Conservation (phyloP, 1,284 basidiomycete species). For the Apiotrichum siamense region DNA sequence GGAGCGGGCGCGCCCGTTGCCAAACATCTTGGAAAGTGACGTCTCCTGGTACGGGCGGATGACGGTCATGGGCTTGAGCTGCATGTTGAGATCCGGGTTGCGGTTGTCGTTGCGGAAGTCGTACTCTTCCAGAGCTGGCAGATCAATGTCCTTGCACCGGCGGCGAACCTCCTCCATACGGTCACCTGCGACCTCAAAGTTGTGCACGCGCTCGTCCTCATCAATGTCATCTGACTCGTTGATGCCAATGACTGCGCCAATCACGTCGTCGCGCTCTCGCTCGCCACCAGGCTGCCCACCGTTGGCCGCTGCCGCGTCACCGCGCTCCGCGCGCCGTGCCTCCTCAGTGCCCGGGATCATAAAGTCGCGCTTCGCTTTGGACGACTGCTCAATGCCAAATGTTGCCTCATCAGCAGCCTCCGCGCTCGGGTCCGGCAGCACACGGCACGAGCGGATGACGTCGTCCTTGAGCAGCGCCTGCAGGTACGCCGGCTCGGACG, state of each 20-base stretch:
- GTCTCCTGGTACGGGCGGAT: conserved; percentile 97
- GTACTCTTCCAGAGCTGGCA: conserved; percentile 95
- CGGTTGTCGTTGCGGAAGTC: conserved; percentile 93
- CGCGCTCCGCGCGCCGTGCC: conserved; percentile 37
- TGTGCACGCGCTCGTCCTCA: conserved; percentile 90
- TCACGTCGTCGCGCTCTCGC: conserved; percentile 48
- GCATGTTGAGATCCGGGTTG: conserved; percentile 92
- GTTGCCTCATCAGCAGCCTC: conserved; percentile 47
- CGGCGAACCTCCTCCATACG: conserved; percentile 93
- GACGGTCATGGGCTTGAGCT: conserved; percentile 90
- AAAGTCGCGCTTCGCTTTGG: conserved; percentile 64
- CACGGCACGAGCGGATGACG: conserved; percentile 54
- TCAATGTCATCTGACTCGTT: conserved; percentile 84
- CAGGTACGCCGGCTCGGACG: conserved; percentile 82
- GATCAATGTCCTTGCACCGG: conserved; percentile 87
- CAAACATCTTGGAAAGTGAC: conserved; percentile 96
- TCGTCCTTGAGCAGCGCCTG: conserved; percentile 78
- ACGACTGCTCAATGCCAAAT: conserved; percentile 75
- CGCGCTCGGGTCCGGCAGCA: conserved; percentile 29
- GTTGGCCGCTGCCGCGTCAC: conserved; percentile 7
- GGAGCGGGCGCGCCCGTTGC: conserved; percentile 92
- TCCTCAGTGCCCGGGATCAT: conserved; percentile 69
- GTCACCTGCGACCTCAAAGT: conserved; percentile 85
- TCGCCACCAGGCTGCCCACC: conserved; percentile 4
- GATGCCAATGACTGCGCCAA: conserved; percentile 79